Conservation (phyloP, 1,284 basidiomycete species). For the Boletus holoroseus region DNA sequence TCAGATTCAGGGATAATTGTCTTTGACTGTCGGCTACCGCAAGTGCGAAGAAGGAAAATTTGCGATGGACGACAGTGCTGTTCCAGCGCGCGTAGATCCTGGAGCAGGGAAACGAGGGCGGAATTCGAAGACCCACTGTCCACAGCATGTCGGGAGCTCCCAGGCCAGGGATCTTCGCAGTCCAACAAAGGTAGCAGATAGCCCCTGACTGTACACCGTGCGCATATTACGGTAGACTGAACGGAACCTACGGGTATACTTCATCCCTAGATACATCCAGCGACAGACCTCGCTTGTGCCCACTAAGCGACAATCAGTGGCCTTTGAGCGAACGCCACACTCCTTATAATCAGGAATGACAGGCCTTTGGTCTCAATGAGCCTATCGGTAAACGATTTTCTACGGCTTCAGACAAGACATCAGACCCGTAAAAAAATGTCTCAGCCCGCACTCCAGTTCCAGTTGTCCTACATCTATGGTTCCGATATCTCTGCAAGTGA, state of each 20-base stretch:
- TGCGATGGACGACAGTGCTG: neutral
- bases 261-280: neutral
- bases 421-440: neutral
- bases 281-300: neutral
- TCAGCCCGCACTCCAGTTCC: neutral
- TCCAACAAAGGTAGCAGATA: conserved; percentile 14
- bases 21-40: neutral
- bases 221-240: too few species aligned
- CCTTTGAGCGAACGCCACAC: neutral
- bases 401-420: neutral
- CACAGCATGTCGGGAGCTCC: conserved; percentile 13
- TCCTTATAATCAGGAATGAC: too few species aligned
- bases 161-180: conserved; percentile 3
- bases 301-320: neutral
- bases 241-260: too few species aligned
- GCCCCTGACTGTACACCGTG: too few species aligned
- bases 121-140: neutral
- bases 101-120: neutral
- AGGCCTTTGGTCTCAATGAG: too few species aligned
- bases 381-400: too few species aligned
- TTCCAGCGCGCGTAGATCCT: neutral
- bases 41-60: neutral
- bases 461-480: neutral
- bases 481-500: neutral
- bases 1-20: neutral